phyloP scores from a whole-genome alignment of 345 rosid species.

The Raphanus sativus region DNA sequence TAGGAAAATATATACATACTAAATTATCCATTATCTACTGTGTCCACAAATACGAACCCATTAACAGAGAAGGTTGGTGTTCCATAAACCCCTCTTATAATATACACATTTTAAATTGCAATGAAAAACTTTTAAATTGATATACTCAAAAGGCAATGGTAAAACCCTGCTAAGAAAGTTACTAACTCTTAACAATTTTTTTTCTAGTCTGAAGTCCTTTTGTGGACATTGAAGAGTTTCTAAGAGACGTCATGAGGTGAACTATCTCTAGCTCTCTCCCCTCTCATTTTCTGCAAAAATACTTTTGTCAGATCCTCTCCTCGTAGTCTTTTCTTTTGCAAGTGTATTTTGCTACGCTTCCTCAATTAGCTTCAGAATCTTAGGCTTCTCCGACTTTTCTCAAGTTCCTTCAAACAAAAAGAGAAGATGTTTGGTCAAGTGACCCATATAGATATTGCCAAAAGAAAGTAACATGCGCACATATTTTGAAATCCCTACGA shows the following conservation, averaged over 20 bases:
- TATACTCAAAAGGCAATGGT: background rate
- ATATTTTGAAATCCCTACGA: background rate
- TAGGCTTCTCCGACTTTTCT: background rate
- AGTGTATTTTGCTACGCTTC: background rate
- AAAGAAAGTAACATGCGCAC: background rate
- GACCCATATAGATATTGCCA: background rate
- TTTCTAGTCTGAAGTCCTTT: background rate
- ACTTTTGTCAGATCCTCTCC: background rate
- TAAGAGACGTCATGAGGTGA: background rate
- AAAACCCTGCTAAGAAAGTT: background rate
- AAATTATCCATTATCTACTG: conserved; percentile 1
- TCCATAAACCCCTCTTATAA: too few species aligned
- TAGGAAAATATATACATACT: background rate
- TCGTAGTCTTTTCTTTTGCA: too few species aligned
- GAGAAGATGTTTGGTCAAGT: background rate
- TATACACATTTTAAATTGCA: too few species aligned
- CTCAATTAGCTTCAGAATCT: background rate
- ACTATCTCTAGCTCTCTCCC: background rate
- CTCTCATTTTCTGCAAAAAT: background rate
- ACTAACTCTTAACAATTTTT: background rate
- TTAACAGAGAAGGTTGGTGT: too few species aligned
- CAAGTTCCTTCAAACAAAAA: background rate
- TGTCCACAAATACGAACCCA: too few species aligned
- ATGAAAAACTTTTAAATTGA: too few species aligned
- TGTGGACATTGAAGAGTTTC: background rate